These are phyloP conservation scores for Wickerhamiella hasegawae DNA, from an alignment of 805 yeast species.

Conservation along the genomic window DNA sequence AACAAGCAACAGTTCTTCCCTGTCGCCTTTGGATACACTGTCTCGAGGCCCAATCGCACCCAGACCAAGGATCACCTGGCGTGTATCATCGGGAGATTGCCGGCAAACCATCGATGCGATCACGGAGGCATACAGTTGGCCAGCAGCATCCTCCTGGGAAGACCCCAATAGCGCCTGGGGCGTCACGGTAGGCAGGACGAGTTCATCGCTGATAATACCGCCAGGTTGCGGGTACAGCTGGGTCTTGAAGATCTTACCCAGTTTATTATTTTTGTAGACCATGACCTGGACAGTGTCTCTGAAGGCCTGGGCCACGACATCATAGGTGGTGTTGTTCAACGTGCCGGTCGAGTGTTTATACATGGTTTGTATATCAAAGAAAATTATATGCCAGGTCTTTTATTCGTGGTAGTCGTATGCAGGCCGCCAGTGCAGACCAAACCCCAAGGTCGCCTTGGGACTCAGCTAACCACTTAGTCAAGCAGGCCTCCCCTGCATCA, in stretches of 20 bases:
- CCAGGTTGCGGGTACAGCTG: conserved; percentile 13
- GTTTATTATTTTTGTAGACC: conserved; percentile 18
- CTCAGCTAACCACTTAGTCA: too few relatives aligned
- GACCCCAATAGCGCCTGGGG: conserved; percentile 14
- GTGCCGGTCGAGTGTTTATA: conserved; percentile 5
- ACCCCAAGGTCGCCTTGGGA: too few relatives aligned
- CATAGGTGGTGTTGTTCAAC: conserved; percentile 13
- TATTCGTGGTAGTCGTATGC: too few relatives aligned
- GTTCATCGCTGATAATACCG: conserved; percentile 6
- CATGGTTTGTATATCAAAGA: too few relatives aligned
- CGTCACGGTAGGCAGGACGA: conserved; percentile 10
- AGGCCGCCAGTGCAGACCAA: too few relatives aligned
- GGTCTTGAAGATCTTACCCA: conserved; percentile 16
- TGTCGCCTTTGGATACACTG: too few relatives aligned
- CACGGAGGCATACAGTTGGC: conserved; percentile 18
- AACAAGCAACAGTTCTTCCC: too few relatives aligned
- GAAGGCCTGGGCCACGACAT: conserved; percentile 18
- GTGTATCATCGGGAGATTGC: conserved; percentile 19
- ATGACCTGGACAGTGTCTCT: conserved; percentile 19
- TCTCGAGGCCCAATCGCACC: too few relatives aligned
- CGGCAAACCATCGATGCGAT: conserved; percentile 19
- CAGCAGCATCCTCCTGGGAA: conserved; percentile 14
- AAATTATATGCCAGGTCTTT: too few relatives aligned
- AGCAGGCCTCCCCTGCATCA: too few relatives aligned
- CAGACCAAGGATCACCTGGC: conserved; percentile 20